Evolutionary conservation across 2,329 filamentous ascomycete genomes (phyloP).

Genomic region (Colletotrichum sp.): DNA sequence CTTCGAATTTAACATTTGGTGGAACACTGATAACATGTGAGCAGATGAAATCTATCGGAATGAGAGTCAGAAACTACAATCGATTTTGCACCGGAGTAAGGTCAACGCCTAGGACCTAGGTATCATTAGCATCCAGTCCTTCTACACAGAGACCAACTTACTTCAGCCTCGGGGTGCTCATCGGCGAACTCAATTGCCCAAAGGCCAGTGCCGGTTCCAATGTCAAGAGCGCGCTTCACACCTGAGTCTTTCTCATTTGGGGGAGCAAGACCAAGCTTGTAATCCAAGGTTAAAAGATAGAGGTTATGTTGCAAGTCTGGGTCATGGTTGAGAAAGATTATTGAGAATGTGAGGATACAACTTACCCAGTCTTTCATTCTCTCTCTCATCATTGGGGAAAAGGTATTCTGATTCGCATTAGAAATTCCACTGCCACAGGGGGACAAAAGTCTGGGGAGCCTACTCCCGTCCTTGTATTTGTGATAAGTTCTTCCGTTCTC

Average conservation of each 20-base stretch:
- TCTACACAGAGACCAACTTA: neutral
- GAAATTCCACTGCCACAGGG: neutral
- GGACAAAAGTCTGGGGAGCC: neutral
- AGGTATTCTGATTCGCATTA: constrained; percentile 24
- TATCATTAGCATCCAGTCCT: neutral
- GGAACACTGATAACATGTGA: constrained; percentile 24
- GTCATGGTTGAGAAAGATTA: neutral
- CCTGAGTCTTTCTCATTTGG: neutral
- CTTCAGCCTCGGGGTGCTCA: constrained; percentile 27
- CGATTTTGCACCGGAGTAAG: constrained; percentile 36
- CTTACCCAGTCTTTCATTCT: constrained; percentile 30
- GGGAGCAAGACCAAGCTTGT: constrained; percentile 33
- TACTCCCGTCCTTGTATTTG: constrained; percentile 27
- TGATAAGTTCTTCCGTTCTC: constrained; percentile 18
- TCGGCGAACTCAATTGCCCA: constrained; percentile 24
- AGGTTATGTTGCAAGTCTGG: constrained; percentile 41
- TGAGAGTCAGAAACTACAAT: constrained; percentile 20
- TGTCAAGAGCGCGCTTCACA: constrained; percentile 23
- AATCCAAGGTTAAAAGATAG: constrained; percentile 33
- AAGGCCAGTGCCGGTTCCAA: constrained; percentile 8
- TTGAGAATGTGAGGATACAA: neutral
- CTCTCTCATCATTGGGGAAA: constrained; percentile 28
- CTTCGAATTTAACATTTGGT: constrained; percentile 26
- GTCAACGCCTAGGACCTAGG: constrained; percentile 31
- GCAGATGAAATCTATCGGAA: neutral